Evolutionary conservation across 768 basidiomycete genomes (phyloP).

Genomic region (Auricularia sp.): DNA sequence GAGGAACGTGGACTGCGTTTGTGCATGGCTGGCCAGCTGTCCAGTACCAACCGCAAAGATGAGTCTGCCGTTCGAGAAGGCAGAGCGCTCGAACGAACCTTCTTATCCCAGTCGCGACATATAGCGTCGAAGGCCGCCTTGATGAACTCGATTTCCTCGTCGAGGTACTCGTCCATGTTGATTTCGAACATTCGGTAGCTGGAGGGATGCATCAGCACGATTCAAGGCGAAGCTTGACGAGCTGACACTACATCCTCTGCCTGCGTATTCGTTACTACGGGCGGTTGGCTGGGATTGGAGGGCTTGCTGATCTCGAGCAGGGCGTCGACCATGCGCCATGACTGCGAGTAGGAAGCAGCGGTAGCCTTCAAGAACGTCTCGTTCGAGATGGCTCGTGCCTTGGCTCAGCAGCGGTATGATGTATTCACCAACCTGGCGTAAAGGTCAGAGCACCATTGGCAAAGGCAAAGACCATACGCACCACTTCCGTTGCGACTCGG

Average conservation of each 20-base stretch:
- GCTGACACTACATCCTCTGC: slow-evolving; percentile 81
- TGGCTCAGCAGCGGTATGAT: slow-evolving; percentile 64
- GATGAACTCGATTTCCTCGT: slow-evolving; percentile 80
- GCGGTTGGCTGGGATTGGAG: slow-evolving; percentile 17
- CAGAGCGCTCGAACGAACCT: no score
- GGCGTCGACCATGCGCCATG: slow-evolving; percentile 76
- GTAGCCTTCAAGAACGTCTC: slow-evolving; percentile 71
- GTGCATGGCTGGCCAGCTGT: slow-evolving; percentile 7
- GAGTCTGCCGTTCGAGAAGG: no score
- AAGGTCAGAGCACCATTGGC: background rate
- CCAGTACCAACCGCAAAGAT: background rate
- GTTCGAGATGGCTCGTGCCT: slow-evolving; percentile 65
- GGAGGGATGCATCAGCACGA: background rate
- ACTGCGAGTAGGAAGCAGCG: slow-evolving; percentile 82
- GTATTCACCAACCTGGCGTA: slow-evolving; percentile 71
- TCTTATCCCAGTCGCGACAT: slow-evolving; percentile 70
- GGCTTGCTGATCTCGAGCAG: slow-evolving; percentile 43
- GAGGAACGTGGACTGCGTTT: slow-evolving; percentile 38
- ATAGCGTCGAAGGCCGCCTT: slow-evolving; percentile 64
- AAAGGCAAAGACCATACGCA: slow-evolving; percentile 24
- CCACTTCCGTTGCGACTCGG: slow-evolving; percentile 75
- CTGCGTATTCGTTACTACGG: slow-evolving; percentile 33
- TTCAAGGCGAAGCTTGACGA: background rate
- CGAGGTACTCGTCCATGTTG: slow-evolving; percentile 96
- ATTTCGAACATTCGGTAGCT: slow-evolving; percentile 78